phyloP scores from a whole-genome alignment of 257 asterid genomes.

The Dorcoceras hygrometricum region DNA sequence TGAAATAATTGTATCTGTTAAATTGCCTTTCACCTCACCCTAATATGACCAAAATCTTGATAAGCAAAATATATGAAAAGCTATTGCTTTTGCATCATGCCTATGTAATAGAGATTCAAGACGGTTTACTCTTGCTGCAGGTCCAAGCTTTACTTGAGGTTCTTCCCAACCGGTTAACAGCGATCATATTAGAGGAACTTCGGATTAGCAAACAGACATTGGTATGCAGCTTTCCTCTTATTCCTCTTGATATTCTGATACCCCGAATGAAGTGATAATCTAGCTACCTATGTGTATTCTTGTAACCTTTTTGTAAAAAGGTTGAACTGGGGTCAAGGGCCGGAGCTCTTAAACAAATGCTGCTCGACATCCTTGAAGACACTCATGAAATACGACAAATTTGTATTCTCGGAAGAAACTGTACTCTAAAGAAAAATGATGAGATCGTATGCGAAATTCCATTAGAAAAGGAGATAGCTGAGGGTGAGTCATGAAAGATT shows the following conservation, averaged over 20 bases:
- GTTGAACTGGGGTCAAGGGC: conserved; percentile 96
- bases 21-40: background rate
- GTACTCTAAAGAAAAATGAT: conserved; percentile 56
- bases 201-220: conserved; percentile 90
- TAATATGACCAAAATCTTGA: background rate
- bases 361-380: conserved; percentile 97
- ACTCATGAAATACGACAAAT: conserved; percentile 88
- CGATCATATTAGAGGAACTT: conserved; percentile 85
- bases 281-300: conserved; percentile 9
- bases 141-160: conserved; percentile 90
- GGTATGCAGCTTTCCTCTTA: conserved; percentile 37
- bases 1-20: conserved; percentile 9
- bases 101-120: background rate
- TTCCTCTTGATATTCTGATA: conserved; percentile 15
- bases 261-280: background rate
- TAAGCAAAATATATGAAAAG: background rate
- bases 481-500: conserved; percentile 47
- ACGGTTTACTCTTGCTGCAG: conserved; percentile 45
- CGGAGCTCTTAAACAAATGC: conserved; percentile 93
- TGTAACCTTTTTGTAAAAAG: conserved; percentile 38
- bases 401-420: conserved; percentile 92
- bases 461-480: conserved; percentile 79
- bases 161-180: conserved; percentile 90
- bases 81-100: conserved; percentile 4
- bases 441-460: conserved; percentile 78